Evolutionary conservation across 768 basidiomycete species (phyloP).

Genomic region (Omphalotus guepiniiformis): DNA sequence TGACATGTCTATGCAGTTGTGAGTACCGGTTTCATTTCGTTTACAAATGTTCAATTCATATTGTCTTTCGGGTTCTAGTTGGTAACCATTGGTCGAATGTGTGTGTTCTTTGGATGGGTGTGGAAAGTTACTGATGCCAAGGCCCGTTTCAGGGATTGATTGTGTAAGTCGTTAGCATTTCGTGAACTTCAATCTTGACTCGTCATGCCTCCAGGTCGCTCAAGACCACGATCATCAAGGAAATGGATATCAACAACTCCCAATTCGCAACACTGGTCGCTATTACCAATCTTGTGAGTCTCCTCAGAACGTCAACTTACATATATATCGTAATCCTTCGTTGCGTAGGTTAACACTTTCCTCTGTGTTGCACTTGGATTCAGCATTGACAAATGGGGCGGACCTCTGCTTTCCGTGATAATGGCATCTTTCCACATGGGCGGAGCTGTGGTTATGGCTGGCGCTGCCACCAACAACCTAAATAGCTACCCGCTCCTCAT

Average conservation of each 20-base stretch:
- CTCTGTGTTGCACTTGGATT: conserved; percentile 37
- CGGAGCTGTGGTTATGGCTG: conserved; percentile 33
- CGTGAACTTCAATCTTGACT: neutral
- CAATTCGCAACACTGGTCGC: conserved; percentile 39
- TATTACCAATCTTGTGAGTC: conserved; percentile 31
- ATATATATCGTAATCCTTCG: neutral
- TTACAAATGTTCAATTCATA: neutral
- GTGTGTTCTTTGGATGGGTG: conserved; percentile 9
- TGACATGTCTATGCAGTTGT: conserved; percentile 39
- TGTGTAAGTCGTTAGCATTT: conserved; percentile 21
- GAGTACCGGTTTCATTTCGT: conserved; percentile 12
- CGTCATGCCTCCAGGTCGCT: conserved; percentile 21
- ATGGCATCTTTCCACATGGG: conserved; percentile 33
- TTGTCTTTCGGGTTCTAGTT: conserved; percentile 19
- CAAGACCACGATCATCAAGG: conserved; percentile 39
- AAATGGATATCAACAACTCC: conserved; percentile 39
- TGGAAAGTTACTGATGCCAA: neutral
- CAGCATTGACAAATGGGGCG: conserved; percentile 38
- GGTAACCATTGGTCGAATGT: conserved; percentile 42
- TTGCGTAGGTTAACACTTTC: conserved; percentile 34
- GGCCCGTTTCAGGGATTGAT: conserved; percentile 28
- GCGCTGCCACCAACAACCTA: conserved; percentile 33
- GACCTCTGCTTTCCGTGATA: conserved; percentile 31
- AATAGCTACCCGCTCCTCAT: conserved; percentile 36
- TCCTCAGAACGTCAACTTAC: neutral